phyloP scores from a whole-genome alignment of 2,329 filamentous ascomycete genomes.

The Fonsecaea nubica region DNA sequence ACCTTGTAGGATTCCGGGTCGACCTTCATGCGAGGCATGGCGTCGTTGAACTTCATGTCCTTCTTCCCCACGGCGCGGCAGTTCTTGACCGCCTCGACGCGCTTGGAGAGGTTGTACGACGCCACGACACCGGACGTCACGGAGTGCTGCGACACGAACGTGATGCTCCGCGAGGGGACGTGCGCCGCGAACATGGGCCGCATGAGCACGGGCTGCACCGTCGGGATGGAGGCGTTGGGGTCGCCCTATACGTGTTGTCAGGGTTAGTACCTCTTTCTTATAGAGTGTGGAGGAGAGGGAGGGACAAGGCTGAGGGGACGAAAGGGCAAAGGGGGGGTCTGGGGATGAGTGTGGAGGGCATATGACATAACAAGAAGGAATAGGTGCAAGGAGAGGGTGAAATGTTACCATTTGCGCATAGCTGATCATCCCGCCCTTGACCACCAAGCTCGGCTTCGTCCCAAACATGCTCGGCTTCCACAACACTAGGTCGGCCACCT shows the following conservation, averaged over 20 bases:
- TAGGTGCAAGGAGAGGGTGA: too few relatives aligned
- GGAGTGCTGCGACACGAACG: constrained; percentile 80
- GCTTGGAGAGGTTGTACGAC: constrained; percentile 77
- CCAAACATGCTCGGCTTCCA: constrained; percentile 89
- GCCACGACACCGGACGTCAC: constrained; percentile 70
- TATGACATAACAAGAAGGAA: neutral
- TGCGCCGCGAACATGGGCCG: constrained; percentile 83
- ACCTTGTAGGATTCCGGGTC: constrained; percentile 90
- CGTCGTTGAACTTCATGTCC: constrained; percentile 90
- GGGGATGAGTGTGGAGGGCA: too few relatives aligned
- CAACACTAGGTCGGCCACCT: constrained; percentile 85
- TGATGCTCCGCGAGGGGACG: constrained; percentile 74
- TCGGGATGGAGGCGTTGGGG: constrained; percentile 83
- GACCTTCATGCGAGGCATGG: constrained; percentile 84
- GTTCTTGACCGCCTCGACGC: constrained; percentile 77
- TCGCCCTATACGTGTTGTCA: constrained; percentile 63
- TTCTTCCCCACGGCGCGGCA: constrained; percentile 78
- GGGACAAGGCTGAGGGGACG: neutral
- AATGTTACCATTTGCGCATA: constrained; percentile 78
- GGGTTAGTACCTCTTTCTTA: too few relatives aligned
- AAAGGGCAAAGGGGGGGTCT: neutral
- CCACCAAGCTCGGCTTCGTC: constrained; percentile 77
- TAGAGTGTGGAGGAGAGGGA: constrained; percentile 1
- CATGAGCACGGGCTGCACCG: constrained; percentile 81
- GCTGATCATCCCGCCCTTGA: constrained; percentile 88